Conservation (phyloP, 148 eudicot genomes). For the Euryodendron excelsum region DNA sequence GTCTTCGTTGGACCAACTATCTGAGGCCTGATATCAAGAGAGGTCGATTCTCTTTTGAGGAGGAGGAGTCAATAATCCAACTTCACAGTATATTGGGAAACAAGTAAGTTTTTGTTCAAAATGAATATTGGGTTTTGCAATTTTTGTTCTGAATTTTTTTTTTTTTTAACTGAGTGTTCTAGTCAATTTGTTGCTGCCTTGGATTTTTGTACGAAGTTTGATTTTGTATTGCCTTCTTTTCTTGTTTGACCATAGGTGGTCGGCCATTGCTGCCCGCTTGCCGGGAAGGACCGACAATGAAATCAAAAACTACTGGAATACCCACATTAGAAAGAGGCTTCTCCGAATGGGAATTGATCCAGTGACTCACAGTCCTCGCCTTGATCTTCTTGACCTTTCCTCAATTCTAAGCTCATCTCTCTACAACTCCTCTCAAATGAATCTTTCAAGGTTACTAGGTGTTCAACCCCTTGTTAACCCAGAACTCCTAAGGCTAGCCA, state of each 20-base stretch:
- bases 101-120: conserved; percentile 52
- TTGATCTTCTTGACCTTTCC: conserved; percentile 76
- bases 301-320: conserved; percentile 96
- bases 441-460: conserved; percentile 56
- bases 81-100: conserved; percentile 90
- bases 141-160: neutral
- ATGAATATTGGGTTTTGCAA: neutral
- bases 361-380: conserved; percentile 87
- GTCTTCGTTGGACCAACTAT: conserved; percentile 94
- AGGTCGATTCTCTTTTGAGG: conserved; percentile 85
- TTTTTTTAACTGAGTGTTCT: neutral
- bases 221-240: conserved; percentile 21
- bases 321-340: conserved; percentile 77
- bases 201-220: neutral
- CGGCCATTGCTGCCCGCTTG: conserved; percentile 84
- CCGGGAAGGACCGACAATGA: conserved; percentile 97
- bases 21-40: conserved; percentile 94
- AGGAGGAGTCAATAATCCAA: conserved; percentile 90
- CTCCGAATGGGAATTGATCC: conserved; percentile 96
- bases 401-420: conserved; percentile 50
- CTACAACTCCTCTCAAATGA: conserved; percentile 50
- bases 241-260: conserved; percentile 66
- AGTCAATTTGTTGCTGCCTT: too few relatives aligned
- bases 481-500: conserved; percentile 58
- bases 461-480: conserved; percentile 59